Evolutionary conservation across 2,329 filamentous ascomycete genomes (phyloP).

Genomic region (Alternaria brassicae): DNA sequence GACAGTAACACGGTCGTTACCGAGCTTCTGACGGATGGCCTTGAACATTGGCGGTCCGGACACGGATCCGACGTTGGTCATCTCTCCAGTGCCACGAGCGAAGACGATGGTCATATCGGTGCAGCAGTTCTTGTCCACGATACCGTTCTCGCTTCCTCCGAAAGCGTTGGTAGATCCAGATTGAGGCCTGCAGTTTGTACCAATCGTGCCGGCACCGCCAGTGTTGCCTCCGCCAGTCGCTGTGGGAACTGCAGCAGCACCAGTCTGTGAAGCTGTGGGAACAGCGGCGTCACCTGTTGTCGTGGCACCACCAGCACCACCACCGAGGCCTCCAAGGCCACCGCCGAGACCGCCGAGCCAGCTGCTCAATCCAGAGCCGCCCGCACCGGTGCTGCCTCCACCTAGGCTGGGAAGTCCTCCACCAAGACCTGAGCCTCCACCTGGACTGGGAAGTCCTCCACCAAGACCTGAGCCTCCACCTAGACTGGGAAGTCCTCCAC

Average conservation of each 20-base stretch:
- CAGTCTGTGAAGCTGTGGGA: neutral
- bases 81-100: conserved; percentile 53
- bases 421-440: neutral
- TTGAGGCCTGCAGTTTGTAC: conserved; percentile 33
- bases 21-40: conserved; percentile 36
- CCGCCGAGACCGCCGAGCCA: neutral
- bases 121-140: conserved; percentile 51
- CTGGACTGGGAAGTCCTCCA: neutral
- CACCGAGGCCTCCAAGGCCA: conserved; percentile 5
- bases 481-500: neutral
- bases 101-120: conserved; percentile 54
- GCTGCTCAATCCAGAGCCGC: neutral
- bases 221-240: conserved; percentile 2
- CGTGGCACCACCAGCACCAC: neutral
- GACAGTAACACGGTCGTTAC: conserved; percentile 35
- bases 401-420: conserved; percentile 2
- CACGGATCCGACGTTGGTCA: conserved; percentile 54
- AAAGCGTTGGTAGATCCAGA: conserved; percentile 24
- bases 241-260: neutral
- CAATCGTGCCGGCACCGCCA: conserved; percentile 19
- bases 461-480: neutral
- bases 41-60: conserved; percentile 51
- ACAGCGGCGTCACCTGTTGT: neutral
- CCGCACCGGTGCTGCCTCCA: conserved; percentile 1
- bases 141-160: conserved; percentile 49